phyloP scores from a whole-genome alignment of 352 stramenopile species.

The Globisporangium heterothallicum region DNA sequence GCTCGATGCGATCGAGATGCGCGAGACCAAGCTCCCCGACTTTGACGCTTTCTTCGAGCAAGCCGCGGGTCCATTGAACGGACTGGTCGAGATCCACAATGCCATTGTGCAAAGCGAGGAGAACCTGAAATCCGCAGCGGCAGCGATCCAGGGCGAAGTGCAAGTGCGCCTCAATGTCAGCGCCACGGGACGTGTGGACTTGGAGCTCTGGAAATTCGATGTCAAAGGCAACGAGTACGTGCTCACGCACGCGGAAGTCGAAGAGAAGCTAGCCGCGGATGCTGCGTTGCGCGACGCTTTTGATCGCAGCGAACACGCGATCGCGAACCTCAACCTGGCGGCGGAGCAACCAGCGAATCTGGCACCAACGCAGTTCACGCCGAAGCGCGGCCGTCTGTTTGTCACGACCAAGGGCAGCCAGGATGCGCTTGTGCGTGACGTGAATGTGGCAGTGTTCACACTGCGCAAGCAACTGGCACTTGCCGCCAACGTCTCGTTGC shows the following conservation, averaged over 20 bases:
- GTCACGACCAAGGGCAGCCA: conserved; percentile 20
- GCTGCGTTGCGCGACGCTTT: conserved; percentile 22
- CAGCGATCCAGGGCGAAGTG: conserved; percentile 42
- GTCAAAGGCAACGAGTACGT: conserved; percentile 37
- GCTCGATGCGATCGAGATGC: conserved; percentile 24
- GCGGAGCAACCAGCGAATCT: conserved; percentile 29
- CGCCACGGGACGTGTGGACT: conserved; percentile 13
- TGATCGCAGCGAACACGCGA: conserved; percentile 17
- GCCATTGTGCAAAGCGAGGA: conserved; percentile 48
- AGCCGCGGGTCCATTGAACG: conserved; percentile 14
- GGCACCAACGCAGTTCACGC: conserved; percentile 20
- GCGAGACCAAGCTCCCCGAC: conserved; percentile 21
- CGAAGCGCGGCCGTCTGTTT: conserved; percentile 35
- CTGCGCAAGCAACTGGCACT: conserved; percentile 41
- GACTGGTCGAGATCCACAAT: conserved; percentile 35
- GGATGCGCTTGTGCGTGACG: conserved; percentile 18
- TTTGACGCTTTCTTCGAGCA: conserved; percentile 22
- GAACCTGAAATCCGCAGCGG: conserved; percentile 42
- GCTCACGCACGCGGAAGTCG: conserved; percentile 18
- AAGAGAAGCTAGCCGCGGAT: conserved; percentile 15
- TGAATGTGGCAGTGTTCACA: conserved; percentile 28
- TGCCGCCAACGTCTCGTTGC: conserved; percentile 24
- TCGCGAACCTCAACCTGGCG: conserved; percentile 27
- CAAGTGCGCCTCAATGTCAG: conserved; percentile 28
- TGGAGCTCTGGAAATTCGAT: conserved; percentile 43